A percentile compares a stretch with the other conserved stretches of the same genome.
Conservation (phyloP, 2,329 filamentous ascomycete species). For the Penicillium psychrosexuale region DNA sequence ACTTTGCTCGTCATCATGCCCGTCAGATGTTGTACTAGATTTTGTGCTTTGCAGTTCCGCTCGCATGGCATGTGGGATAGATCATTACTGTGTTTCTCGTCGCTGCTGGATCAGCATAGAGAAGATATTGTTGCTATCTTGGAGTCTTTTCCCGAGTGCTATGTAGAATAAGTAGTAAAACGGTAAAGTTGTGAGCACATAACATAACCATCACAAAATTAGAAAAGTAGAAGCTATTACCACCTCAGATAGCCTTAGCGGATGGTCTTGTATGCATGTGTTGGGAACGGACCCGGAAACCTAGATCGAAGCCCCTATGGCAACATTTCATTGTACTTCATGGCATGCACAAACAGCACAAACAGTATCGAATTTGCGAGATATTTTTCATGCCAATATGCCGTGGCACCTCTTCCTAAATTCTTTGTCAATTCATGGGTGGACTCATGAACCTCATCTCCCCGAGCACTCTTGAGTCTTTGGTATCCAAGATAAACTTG, state of each 20-base stretch:
- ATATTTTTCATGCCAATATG: neutral
- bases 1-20: constrained; percentile 24
- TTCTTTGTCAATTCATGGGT: too few relatives aligned
- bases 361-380: neutral
- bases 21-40: constrained; percentile 25
- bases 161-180: neutral
- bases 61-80: constrained; percentile 12
- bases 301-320: neutral
- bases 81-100: constrained; percentile 8
- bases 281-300: neutral
- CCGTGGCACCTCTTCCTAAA: neutral
- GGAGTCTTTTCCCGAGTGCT: neutral
- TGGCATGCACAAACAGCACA: neutral
- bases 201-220: neutral
- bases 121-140: neutral
- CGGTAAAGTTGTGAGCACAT: neutral
- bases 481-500: too few relatives aligned
- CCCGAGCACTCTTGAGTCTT: too few relatives aligned
- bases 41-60: constrained; percentile 1
- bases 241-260: too few relatives aligned
- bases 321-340: neutral
- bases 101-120: constrained; percentile 22
- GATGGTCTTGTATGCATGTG: neutral
- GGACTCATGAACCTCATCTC: too few relatives aligned
- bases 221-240: too few relatives aligned